A percentile compares a stretch with the other conserved stretches of the same genome.
These are phyloP conservation scores for Aphanomyces euteiches DNA, from an alignment of 352 stramenopile species.

Conservation along the genomic window DNA sequence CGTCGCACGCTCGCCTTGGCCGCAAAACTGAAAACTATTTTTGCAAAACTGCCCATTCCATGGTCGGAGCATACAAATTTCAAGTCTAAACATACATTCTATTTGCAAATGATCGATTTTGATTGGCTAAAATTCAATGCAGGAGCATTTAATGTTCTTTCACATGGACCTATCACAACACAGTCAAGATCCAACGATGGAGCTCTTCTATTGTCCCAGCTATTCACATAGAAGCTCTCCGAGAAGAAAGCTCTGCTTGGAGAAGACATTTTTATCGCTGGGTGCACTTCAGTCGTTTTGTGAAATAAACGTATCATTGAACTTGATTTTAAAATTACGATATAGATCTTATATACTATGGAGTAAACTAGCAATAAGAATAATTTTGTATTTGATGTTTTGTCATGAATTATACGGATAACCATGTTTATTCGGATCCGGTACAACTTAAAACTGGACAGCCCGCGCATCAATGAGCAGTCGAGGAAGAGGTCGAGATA, in stretches of 20 bases:
- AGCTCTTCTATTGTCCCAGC: too few relatives aligned
- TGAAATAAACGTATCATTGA: too few relatives aligned
- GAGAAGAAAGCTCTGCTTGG: too few relatives aligned
- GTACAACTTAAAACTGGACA: too few relatives aligned
- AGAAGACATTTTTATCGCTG: too few relatives aligned
- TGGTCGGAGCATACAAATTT: conserved; percentile 17
- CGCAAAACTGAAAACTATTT: conserved; percentile 28
- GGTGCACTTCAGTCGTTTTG: too few relatives aligned
- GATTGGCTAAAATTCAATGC: conserved; percentile 36
- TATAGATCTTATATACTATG: too few relatives aligned
- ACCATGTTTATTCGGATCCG: neutral
- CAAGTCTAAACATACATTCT: conserved; percentile 23
- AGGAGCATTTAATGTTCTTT: neutral
- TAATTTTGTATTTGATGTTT: conserved; percentile 3
- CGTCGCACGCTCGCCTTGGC: conserved; percentile 8
- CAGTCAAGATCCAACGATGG: neutral
- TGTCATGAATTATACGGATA: neutral
- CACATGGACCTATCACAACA: neutral
- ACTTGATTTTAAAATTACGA: too few relatives aligned
- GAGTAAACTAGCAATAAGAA: too few relatives aligned
- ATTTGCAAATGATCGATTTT: conserved; percentile 14
- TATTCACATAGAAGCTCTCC: too few relatives aligned
- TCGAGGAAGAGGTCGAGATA: conserved; percentile 36
- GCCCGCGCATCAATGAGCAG: neutral
- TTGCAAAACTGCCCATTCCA: conserved; percentile 7